These are phyloP conservation scores for Termitomyces sp. DNA, from an alignment of 768 basidiomycete species.

Conservation along the genomic window DNA sequence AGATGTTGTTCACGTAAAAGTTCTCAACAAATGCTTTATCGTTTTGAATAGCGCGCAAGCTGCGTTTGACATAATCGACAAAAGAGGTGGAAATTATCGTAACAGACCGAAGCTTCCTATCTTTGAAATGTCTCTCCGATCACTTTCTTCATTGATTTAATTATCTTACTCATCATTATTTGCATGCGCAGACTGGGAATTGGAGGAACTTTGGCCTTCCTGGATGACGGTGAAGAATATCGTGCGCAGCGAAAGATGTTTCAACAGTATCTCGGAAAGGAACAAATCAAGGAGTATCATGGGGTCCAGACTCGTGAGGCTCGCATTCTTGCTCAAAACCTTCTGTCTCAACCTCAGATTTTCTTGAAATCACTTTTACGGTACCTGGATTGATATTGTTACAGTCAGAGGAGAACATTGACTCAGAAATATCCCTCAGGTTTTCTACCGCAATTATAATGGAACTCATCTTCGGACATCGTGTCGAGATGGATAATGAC, in stretches of 20 bases:
- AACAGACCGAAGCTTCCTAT: constrained; percentile 14
- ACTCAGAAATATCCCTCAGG: neutral
- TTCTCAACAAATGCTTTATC: constrained; percentile 19
- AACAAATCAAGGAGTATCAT: constrained; percentile 4
- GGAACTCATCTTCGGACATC: constrained; percentile 9
- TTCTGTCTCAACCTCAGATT: neutral
- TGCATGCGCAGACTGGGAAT: constrained; percentile 1
- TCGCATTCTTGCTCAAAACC: constrained; percentile 10
- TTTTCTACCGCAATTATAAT: constrained; percentile 10
- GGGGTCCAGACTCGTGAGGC: constrained; percentile 11
- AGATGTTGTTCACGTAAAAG: constrained; percentile 14
- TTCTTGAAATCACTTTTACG: neutral
- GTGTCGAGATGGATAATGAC: neutral
- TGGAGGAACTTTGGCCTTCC: constrained; percentile 5
- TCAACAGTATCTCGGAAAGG: constrained; percentile 6
- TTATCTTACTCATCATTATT: neutral
- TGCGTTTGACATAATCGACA: constrained; percentile 21
- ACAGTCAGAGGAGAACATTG: neutral
- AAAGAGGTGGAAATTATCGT: constrained; percentile 21
- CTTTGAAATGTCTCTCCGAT: constrained; percentile 10
- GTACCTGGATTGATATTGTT: neutral
- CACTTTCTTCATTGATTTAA: neutral
- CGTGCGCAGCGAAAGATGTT: constrained; percentile 9
- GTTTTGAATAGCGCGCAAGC: constrained; percentile 18
- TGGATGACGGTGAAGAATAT: constrained; percentile 8